Conservation (phyloP, 768 basidiomycete species). For the Boletus barrowsii region DNA sequence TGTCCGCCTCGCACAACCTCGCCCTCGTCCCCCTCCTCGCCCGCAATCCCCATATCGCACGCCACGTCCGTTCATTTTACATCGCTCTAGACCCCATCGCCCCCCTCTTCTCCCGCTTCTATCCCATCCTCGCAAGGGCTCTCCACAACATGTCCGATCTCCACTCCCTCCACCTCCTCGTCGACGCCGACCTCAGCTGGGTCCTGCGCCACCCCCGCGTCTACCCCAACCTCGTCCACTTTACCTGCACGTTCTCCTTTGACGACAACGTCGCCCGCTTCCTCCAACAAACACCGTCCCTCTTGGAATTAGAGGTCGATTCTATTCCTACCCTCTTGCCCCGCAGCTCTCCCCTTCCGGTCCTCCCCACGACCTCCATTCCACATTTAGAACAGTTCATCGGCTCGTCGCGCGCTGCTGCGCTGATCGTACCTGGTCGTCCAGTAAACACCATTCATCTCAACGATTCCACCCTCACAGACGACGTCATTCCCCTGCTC, state of each 20-base stretch:
- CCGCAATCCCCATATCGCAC: conserved; percentile 51
- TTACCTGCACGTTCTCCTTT: conserved; percentile 60
- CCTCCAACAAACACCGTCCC: conserved; percentile 50
- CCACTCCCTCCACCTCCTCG: conserved; percentile 45
- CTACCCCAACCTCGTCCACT: conserved; percentile 50
- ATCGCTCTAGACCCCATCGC: conserved; percentile 46
- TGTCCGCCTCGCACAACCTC: conserved; percentile 49
- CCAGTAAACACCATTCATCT: conserved; percentile 65
- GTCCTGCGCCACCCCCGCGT: conserved; percentile 39
- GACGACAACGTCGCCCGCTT: conserved; percentile 59
- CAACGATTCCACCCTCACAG: conserved; percentile 55
- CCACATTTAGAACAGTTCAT: conserved; percentile 53
- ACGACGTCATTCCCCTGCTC: conserved; percentile 52
- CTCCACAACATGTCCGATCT: conserved; percentile 61
- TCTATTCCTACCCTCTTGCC: conserved; percentile 27
- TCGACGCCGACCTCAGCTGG: conserved; percentile 53
- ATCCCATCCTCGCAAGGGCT: conserved; percentile 47
- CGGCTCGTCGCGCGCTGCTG: conserved; percentile 57
- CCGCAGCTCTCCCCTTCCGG: conserved; percentile 13
- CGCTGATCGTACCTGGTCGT: conserved; percentile 58
- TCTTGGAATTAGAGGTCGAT: conserved; percentile 57
- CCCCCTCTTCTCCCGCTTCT: conserved; percentile 45
- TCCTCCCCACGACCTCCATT: conserved; percentile 35
- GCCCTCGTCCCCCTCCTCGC: conserved; percentile 56
- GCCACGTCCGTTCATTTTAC: conserved; percentile 59